Conservation (phyloP, 73 alveolate genomes). For the Paramecium tetraurelia region DNA sequence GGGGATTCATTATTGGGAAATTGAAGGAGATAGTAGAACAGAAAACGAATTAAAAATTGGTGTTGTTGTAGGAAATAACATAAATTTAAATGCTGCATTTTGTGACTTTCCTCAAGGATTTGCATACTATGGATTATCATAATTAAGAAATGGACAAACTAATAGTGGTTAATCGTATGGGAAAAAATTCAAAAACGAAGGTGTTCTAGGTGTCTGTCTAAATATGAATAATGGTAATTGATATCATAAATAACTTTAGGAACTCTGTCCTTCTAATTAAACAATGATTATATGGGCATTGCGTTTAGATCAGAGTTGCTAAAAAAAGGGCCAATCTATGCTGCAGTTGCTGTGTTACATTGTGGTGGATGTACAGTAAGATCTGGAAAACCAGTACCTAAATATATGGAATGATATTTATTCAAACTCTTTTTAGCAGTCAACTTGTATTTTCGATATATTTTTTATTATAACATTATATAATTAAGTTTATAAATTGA, state of each 20-base stretch:
- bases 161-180: conserved; percentile 79
- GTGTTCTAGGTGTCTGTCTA: conserved; percentile 74
- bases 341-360: conserved; percentile 81
- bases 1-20: conserved; percentile 83
- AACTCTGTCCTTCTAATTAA: conserved; percentile 73
- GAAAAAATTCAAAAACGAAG: conserved; percentile 76
- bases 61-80: conserved; percentile 58
- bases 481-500: too few relatives aligned
- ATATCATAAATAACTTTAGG: conserved; percentile 30
- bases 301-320: conserved; percentile 75
- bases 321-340: conserved; percentile 76
- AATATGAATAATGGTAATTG: conserved; percentile 64
- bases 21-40: conserved; percentile 78
- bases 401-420: conserved; percentile 24
- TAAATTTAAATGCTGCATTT: conserved; percentile 76
- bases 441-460: background rate
- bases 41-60: conserved; percentile 85
- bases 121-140: conserved; percentile 83
- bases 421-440: background rate
- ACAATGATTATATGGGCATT: conserved; percentile 77
- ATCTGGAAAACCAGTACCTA: conserved; percentile 65
- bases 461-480: too few relatives aligned
- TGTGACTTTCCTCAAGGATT: conserved; percentile 75
- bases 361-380: conserved; percentile 77
- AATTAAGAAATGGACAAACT: conserved; percentile 75